These are phyloP conservation scores for Kodamaea fungicola DNA, from an alignment of 1,139 yeast species.

Conservation along the genomic window DNA sequence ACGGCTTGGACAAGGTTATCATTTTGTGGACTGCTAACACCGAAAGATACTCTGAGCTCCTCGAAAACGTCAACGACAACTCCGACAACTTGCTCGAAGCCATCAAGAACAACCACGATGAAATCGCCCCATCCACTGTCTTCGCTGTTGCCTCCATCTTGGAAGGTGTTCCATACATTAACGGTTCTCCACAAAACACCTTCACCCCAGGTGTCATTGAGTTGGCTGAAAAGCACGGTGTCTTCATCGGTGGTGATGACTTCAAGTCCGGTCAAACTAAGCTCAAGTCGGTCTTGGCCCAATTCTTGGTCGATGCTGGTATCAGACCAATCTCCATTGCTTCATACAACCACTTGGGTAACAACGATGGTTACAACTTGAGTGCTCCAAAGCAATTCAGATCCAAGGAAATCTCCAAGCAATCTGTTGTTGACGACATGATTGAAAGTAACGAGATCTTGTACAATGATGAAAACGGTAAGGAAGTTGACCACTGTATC, in stretches of 20 bases:
- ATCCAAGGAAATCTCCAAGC: constrained; percentile 91
- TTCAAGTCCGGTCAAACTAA: constrained; percentile 97
- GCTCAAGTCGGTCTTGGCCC: constrained; percentile 91
- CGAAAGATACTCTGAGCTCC: constrained; percentile 81
- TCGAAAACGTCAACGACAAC: constrained; percentile 82
- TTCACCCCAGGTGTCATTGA: constrained; percentile 94
- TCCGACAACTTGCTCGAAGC: constrained; percentile 74
- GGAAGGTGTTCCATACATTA: constrained; percentile 85
- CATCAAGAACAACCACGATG: constrained; percentile 75
- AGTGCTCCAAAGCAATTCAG: constrained; percentile 91
- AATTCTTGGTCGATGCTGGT: constrained; percentile 95
- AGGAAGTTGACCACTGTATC: constrained; percentile 86
- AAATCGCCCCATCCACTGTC: constrained; percentile 85
- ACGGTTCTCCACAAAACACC: constrained; percentile 97
- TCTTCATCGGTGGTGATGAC: constrained; percentile 95
- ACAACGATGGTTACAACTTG: constrained; percentile 92
- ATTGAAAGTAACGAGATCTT: constrained; percentile 84
- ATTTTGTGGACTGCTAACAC: constrained; percentile 98
- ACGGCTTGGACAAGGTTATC: constrained; percentile 79
- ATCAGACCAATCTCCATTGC: constrained; percentile 93
- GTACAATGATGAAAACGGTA: constrained; percentile 78
- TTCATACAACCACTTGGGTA: constrained; percentile 93
- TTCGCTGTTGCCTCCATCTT: constrained; percentile 92
- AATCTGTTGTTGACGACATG: constrained; percentile 92
- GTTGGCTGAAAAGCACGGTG: constrained; percentile 72